These are phyloP conservation scores for Candida dubliniensis DNA, from an alignment of 1,139 yeast species.

Conservation along the genomic window DNA sequence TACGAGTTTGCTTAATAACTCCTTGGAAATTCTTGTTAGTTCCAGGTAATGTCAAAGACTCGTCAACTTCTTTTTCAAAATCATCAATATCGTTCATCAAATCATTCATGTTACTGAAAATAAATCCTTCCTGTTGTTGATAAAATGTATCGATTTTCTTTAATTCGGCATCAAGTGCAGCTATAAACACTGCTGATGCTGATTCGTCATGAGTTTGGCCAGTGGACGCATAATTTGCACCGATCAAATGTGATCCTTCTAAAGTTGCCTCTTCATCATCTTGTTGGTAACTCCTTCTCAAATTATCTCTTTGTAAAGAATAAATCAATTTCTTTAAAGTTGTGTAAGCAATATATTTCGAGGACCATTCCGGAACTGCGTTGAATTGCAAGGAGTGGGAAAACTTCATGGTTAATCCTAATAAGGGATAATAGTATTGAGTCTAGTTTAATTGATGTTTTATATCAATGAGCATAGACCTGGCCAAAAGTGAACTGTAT, in stretches of 20 bases:
- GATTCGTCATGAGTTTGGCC: constrained; percentile 21
- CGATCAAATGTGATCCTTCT: constrained; percentile 26
- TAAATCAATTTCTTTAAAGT: constrained; percentile 64
- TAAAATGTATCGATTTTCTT: constrained; percentile 62
- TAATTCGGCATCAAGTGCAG: constrained; percentile 59
- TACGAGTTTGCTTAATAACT: constrained; percentile 9
- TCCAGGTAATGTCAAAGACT: constrained; percentile 11
- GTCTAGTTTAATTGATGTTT: no score
- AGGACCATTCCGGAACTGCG: constrained; percentile 79
- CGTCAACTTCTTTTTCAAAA: constrained; percentile 37
- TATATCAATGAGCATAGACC: no score
- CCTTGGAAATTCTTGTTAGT: constrained; percentile 3
- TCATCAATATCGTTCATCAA: constrained; percentile 51
- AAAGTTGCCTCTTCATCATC: constrained; percentile 30
- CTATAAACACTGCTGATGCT: constrained; percentile 41
- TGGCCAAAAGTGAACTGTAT: no score
- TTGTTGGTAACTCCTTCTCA: constrained; percentile 26
- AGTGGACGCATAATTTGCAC: constrained; percentile 24
- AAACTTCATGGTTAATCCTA: constrained; percentile 53
- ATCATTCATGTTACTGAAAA: constrained; percentile 50
- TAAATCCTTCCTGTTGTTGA: constrained; percentile 48
- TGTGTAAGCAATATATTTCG: constrained; percentile 65
- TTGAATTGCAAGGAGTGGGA: constrained; percentile 71
- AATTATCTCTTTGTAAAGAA: constrained; percentile 59
- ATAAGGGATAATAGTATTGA: not conserved